Evolutionary conservation across 306 rosid species (phyloP), one percentile per base, ranked within the genome.

Genomic region (Oxytropis ochrocephala): DNA sequence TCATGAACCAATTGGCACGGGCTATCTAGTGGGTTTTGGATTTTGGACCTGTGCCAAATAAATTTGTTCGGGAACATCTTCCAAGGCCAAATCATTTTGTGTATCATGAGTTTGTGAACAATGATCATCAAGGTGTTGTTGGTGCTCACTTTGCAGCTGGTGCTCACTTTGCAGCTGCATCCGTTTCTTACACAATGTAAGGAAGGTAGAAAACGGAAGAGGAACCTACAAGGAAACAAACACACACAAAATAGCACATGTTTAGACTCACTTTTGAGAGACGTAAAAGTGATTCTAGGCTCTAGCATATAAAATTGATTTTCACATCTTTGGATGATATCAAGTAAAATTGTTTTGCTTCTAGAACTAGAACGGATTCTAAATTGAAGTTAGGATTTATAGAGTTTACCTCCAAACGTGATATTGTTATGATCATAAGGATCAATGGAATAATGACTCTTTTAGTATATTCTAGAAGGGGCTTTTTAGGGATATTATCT

Each of bases 1-100:
- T 72, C 8, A 13, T 16, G 18, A 62, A 56, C 64, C 65, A 73
- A 79, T 60, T 56, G 21, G 38, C 35, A 74, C 51, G 42, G 49
- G 54, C 24, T 27, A 73, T 50, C 62, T 50, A 54, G 43, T 18
- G 56, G 42, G 43, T 12, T 36, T 57, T 21, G 59, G 70, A 76
- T 47, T 66, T 64, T 62, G 48, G 65, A 95, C 99, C 99, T 95
- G 99, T 0, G 99, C 99, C 83, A 95, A 86, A 82, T 91, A 95
- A 79, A 87, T 74, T 85, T 85, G 92, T 69, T 80, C 74, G 12
- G 88, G 73, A 83, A 70, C 81, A 62, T 67, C 80, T 71, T 87
- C 95, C 75, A 73, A 58, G 11, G 82, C 59, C 69, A 75, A 80
- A 82, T 67, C 85, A 69, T 35, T 61, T 19, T 81, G 74, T 9